Percentiles rank a stretch among this genome's conserved stretches.
These are phyloP conservation scores for Glaciozyma martinii DNA, from an alignment of 768 basidiomycete genomes.

Conservation along the genomic window DNA sequence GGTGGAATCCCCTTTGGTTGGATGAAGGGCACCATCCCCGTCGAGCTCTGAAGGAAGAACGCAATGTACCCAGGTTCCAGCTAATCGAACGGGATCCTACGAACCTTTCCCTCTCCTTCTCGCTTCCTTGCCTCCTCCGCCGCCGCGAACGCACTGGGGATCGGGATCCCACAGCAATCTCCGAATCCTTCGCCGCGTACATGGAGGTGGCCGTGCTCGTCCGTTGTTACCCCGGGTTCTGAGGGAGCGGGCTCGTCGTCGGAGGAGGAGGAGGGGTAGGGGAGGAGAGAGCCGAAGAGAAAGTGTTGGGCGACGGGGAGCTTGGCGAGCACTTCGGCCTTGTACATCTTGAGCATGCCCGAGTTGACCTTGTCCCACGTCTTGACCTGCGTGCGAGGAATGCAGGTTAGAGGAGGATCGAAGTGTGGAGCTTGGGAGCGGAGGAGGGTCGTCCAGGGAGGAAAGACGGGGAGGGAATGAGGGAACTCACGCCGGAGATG, in stretches of 20 bases:
- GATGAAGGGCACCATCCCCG: too few species aligned
- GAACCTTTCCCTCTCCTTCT: not conserved
- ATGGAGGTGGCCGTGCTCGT: slow-evolving; percentile 34
- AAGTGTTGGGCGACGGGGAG: slow-evolving; percentile 95
- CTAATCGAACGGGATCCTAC: slow-evolving; percentile 30
- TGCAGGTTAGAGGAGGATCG: not conserved
- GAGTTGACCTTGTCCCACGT: slow-evolving; percentile 89
- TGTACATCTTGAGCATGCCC: slow-evolving; percentile 98
- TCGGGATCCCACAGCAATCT: slow-evolving; percentile 82
- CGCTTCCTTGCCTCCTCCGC: slow-evolving; percentile 47
- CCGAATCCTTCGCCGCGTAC: slow-evolving; percentile 56
- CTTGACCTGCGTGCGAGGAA: slow-evolving; percentile 37
- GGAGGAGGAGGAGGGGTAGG: slow-evolving; percentile 45
- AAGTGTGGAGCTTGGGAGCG: not conserved
- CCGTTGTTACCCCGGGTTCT: slow-evolving; percentile 1
- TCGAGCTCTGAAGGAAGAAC: too few species aligned
- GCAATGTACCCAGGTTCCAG: too few species aligned
- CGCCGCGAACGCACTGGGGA: slow-evolving; percentile 73
- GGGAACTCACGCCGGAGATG: slow-evolving; percentile 44
- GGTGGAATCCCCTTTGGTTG: too few species aligned
- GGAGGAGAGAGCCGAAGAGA: slow-evolving; percentile 71
- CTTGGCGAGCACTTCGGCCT: slow-evolving; percentile 86
- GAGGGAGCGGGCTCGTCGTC: slow-evolving; percentile 37
- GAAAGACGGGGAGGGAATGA: not conserved
- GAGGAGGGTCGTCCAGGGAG: not conserved